Conservation (phyloP, 2,329 filamentous ascomycete species). For the Gaeumannomyces tritici region DNA sequence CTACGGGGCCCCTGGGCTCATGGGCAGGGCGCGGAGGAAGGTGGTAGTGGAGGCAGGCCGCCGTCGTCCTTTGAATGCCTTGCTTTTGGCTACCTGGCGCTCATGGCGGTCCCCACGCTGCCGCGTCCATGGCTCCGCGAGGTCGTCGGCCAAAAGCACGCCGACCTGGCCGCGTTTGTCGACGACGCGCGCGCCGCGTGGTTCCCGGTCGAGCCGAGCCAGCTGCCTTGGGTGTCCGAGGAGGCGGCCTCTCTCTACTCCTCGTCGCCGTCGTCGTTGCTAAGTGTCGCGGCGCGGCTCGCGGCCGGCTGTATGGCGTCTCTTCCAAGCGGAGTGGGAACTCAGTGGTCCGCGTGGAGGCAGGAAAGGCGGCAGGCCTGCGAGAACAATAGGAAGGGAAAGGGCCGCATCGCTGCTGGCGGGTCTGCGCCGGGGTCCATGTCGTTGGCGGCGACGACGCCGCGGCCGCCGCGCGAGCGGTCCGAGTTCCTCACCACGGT, state of each 20-base stretch:
- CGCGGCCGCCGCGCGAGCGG: not conserved
- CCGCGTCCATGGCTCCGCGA: constrained; percentile 23
- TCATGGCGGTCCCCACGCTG: constrained; percentile 47
- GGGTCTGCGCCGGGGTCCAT: not conserved
- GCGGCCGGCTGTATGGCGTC: not conserved
- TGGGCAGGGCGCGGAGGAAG: constrained; percentile 6
- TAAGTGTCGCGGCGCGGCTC: constrained; percentile 2
- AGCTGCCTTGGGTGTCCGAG: not conserved
- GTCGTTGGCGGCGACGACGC: not conserved
- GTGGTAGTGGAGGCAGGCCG: constrained; percentile 17
- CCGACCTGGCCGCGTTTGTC: constrained; percentile 9
- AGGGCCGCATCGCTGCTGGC: not conserved
- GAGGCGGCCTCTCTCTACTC: not conserved
- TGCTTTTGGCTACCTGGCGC: constrained; percentile 65
- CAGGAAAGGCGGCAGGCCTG: not conserved
- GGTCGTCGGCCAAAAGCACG: constrained; percentile 8
- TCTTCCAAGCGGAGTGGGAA: not conserved
- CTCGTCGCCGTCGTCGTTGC: not conserved
- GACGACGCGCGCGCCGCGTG: constrained; percentile 7
- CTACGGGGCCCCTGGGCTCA: constrained; percentile 14
- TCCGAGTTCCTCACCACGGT: not conserved
- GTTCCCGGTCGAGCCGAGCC: constrained; percentile 1
- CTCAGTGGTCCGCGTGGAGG: constrained; percentile 1
- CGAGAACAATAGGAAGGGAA: no score
- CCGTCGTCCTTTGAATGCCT: constrained; percentile 68